Conservation (phyloP, 2,329 filamentous ascomycete genomes). For the Cladosporium sp. region DNA sequence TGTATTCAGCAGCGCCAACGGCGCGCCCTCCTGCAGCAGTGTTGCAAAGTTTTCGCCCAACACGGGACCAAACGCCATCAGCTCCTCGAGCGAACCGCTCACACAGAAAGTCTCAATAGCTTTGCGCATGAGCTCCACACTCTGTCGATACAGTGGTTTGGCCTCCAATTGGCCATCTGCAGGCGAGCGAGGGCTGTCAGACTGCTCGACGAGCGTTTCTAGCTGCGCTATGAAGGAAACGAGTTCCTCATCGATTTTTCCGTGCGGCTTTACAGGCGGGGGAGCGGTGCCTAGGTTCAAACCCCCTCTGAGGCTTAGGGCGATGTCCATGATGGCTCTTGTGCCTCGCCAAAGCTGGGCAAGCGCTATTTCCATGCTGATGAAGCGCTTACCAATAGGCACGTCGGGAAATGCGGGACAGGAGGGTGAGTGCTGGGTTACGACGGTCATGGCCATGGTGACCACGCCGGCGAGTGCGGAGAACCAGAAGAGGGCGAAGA, state of each 20-base stretch:
- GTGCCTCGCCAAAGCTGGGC: slow-evolving; percentile 5
- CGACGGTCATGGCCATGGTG: not conserved
- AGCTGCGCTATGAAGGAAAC: not conserved
- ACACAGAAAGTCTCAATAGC: not conserved
- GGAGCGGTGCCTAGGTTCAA: not conserved
- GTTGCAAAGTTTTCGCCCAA: slow-evolving; percentile 2
- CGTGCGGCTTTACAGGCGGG: not conserved
- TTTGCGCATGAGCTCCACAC: not conserved
- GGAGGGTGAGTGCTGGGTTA: not conserved
- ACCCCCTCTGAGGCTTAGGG: not conserved
- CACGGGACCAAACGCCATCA: not conserved
- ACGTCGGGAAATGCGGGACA: not conserved
- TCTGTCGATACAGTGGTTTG: not conserved
- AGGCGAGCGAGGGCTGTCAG: not conserved
- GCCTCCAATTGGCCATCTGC: not conserved
- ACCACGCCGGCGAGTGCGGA: not conserved
- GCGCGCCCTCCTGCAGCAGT: not conserved
- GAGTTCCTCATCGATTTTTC: not conserved
- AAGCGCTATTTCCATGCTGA: slow-evolving; percentile 3
- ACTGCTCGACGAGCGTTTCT: not conserved
- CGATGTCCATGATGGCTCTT: not conserved
- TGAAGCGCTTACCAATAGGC: not conserved
- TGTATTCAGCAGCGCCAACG: not conserved
- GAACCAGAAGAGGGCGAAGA: slow-evolving; percentile 8
- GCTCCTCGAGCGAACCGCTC: not conserved